These are phyloP conservation scores for Alternaria postmessia DNA, from an alignment of 2,329 filamentous ascomycete species.

Conservation along the genomic window DNA sequence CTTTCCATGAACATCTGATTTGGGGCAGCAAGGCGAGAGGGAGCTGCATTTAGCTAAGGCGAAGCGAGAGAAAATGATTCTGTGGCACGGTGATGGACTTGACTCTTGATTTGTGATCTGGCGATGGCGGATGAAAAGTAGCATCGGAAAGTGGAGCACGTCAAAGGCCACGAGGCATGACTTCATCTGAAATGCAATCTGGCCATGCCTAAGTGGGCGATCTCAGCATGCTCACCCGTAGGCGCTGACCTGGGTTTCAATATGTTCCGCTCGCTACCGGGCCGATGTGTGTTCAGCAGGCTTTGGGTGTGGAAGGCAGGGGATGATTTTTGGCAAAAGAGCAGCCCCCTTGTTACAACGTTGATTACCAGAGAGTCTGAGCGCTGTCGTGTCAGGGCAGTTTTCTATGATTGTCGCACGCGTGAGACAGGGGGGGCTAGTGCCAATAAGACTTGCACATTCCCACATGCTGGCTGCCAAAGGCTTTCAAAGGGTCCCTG, in stretches of 20 bases:
- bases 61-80: slow-evolving; percentile 4
- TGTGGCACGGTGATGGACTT: slow-evolving; percentile 20
- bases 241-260: slow-evolving; percentile 20
- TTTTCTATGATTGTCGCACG: slow-evolving; percentile 28
- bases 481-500: slow-evolving; percentile 15
- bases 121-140: slow-evolving; percentile 18
- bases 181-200: slow-evolving; percentile 25
- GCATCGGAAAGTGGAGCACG: slow-evolving; percentile 16
- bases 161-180: slow-evolving; percentile 30
- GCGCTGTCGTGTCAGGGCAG: slow-evolving; percentile 26
- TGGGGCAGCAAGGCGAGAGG: slow-evolving; percentile 23
- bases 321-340: slow-evolving; percentile 24
- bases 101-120: slow-evolving; percentile 16
- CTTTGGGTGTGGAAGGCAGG: background rate
- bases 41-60: slow-evolving; percentile 6
- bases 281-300: slow-evolving; percentile 24
- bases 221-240: slow-evolving; percentile 32
- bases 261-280: slow-evolving; percentile 39
- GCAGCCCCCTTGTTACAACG: slow-evolving; percentile 20
- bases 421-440: slow-evolving; percentile 15
- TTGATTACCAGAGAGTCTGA: slow-evolving; percentile 21
- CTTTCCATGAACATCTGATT: slow-evolving; percentile 21
- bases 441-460: slow-evolving; percentile 34
- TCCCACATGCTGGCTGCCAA: slow-evolving; percentile 14
- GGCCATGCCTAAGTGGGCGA: slow-evolving; percentile 30